Base-by-base conservation (phyloP, 2,329 filamentous ascomycete species). In the Hymenoscyphus occultus region DNA sequence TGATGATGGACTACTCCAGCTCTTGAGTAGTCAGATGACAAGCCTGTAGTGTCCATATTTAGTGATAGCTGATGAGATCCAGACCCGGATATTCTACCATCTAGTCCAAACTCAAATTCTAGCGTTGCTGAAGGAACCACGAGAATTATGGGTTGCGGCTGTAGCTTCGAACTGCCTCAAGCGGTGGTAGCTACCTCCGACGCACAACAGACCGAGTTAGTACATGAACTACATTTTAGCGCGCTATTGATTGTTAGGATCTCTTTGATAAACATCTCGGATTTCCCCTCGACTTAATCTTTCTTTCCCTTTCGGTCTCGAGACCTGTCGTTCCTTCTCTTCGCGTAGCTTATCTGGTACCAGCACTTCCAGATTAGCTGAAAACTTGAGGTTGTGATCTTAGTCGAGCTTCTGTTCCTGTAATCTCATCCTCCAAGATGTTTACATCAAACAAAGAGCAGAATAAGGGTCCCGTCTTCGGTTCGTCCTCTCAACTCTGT, bases 391-490 rank as follows among this genome's bases (percentile, higher is more conserved):
- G 9, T 48, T 48, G 6, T 51, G 45, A 19, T n/a, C 22, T 51
- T n/a, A 12, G 10, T 51, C 9, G n/a, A 51, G 12, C 22, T 28
- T 10, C 45, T 10, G 14, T 7, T 7, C n/a, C n/a, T n/a, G n/a
- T 7, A 12, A 16, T 16, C 6, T 51, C 19, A 6, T 51, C 9
- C 22, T 22, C 5, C 45, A 51, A 28, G 1, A 51, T 51, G 45
- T 51, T 3, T 51, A n/a, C 19, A 2, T 51, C 45, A 22, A 51
- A 57, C 35, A 22, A 22, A 10, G 14, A 57, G 31, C 59, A 65
- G 31, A 65, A 69, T 35, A 64, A 66, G 61, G 68, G 67, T 32
- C 68, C 64, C 4, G 64, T 67, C 35, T 48, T 70, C 28, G 60
- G 68, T 68, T 31, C 60, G 68, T 65, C 5, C 54, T n/a, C 31